Evolutionary conservation across 148 eudicot species (phyloP).

Genomic region (Camellia sinensis): DNA sequence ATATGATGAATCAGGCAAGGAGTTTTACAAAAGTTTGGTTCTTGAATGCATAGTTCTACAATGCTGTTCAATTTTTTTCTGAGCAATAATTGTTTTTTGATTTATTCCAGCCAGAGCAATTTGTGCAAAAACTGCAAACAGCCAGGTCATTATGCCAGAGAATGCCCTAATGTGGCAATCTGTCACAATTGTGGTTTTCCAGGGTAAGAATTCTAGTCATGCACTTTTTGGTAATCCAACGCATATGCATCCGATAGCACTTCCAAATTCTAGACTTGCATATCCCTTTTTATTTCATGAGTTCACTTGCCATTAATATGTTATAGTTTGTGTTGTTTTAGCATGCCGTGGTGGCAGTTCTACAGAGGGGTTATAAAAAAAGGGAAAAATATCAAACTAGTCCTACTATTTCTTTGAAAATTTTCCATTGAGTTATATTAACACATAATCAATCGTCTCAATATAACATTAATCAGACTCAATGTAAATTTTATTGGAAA

Average conservation of each 20-base stretch:
- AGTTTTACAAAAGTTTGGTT: neutral
- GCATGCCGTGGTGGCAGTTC: neutral
- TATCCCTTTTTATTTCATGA: constrained; percentile 1
- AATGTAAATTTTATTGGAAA: no score
- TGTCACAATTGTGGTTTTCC: constrained; percentile 89
- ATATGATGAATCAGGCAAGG: constrained; percentile 6
- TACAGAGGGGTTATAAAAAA: neutral
- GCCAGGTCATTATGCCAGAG: constrained; percentile 82
- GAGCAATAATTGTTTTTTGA: constrained; percentile 10
- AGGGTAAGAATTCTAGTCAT: constrained; percentile 48
- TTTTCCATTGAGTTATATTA: no score
- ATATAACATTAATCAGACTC: no score
- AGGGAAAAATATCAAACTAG: no score
- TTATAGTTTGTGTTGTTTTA: neutral
- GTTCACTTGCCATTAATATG: neutral
- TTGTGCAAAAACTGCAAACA: constrained; percentile 84
- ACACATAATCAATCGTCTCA: no score
- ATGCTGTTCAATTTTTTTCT: neutral
- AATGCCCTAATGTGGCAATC: constrained; percentile 78
- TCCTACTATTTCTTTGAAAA: no score
- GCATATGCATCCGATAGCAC: neutral
- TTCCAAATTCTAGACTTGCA: neutral
- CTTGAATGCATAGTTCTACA: neutral
- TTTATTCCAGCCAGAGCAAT: constrained; percentile 49
- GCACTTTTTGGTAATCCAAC: neutral